Evolutionary conservation across 2,329 filamentous ascomycete genomes (phyloP), one percentile per base, ranked within the genome.

Genomic region (Ascosphaera apis): DNA sequence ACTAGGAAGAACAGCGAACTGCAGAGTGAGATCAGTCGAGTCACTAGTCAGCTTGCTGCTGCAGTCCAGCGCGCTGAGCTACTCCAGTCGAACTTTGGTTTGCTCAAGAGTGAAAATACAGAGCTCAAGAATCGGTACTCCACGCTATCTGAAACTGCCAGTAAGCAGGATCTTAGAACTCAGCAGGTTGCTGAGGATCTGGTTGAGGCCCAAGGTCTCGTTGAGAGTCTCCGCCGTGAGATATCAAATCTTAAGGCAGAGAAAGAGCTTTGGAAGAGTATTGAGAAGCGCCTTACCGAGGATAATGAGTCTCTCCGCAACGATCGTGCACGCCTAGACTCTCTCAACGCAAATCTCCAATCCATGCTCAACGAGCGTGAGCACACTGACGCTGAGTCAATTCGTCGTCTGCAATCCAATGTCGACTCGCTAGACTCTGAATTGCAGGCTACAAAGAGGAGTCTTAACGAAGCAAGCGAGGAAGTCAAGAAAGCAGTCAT

Each of bases 111-210:
- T 25, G 86, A 98, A 55, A 92, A 93, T 47, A 62, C 61, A 25
- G 82, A 92, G 48, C 60, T 98, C 9, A 81, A 91, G 51, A 88
- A 83, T 57, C 72, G 86, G 31, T 77, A 70, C 39, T 72, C 83
- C 43, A 58, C 65, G 12, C 58, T 91, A 21, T 78, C 81, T 1
- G 83, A 95, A 49, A 75, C 73, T 36, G 75, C 83, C 4, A 83
- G 82, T 3, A 88, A 82, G 53, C 82, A 92, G 50, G 91, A 98
- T 46, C 65, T 92, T 33, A 75, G 74, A 31, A 88, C 79, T 2
- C 83, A 93, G 48, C 83, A 93, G 54, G 78, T 86, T 18, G 83
- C 82, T 0, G 86, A 95, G 54, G 86, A 98, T 46, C 66, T 95
- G 4, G 73, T 95, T 7, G 88, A 93, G 52, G 74, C 78, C 3